These are phyloP conservation scores for Massariosphaeria phaeospora DNA, from an alignment of 495 filamentous ascomycete genomes.

Conservation along the genomic window DNA sequence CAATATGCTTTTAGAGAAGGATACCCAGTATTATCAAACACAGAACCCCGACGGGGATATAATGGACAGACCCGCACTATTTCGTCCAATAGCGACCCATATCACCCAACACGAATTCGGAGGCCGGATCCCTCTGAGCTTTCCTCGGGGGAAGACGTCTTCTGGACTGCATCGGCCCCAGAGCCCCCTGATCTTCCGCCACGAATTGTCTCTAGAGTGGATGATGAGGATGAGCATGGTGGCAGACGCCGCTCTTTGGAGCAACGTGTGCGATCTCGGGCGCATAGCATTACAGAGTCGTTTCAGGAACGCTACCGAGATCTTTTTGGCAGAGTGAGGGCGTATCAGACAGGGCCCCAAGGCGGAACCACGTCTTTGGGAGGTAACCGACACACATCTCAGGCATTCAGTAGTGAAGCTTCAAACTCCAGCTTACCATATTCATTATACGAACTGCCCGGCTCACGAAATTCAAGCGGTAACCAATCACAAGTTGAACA, in stretches of 20 bases:
- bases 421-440: conserved; percentile 21
- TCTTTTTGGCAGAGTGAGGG: conserved; percentile 1
- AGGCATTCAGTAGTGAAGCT: conserved; percentile 10
- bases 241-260: background rate
- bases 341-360: background rate
- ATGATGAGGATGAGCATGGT: background rate
- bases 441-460: conserved; percentile 22
- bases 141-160: conserved; percentile 2
- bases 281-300: background rate
- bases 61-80: background rate
- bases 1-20: conserved; percentile 13
- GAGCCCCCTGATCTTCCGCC: background rate
- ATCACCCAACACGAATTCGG: background rate
- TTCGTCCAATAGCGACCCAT: conserved; percentile 13
- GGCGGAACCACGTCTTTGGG: background rate
- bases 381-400: background rate
- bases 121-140: background rate
- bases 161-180: background rate
- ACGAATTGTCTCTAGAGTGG: background rate
- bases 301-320: conserved; percentile 3
- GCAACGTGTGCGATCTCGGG: background rate
- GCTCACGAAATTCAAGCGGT: conserved; percentile 20
- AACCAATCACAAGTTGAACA: conserved; percentile 1
- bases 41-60: conserved; percentile 10
- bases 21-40: conserved; percentile 1